Evolutionary conservation across 495 filamentous ascomycete genomes (phyloP).

Genomic region (Aspergillus asperescens): DNA sequence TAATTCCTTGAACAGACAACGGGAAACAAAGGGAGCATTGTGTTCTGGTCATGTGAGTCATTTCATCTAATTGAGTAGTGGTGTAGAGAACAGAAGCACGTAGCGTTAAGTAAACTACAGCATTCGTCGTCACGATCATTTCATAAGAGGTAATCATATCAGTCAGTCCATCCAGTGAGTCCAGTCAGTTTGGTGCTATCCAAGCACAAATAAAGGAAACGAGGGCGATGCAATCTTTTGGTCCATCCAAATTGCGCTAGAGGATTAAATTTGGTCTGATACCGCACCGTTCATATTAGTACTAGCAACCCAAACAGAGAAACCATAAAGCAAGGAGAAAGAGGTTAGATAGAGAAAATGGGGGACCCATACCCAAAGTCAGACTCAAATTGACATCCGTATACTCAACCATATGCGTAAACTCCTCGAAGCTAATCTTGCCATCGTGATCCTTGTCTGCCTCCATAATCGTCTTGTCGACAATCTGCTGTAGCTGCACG

Average conservation of each 20-base stretch:
- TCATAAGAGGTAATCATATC: background rate
- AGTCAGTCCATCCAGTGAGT: background rate
- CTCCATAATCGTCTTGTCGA: slow-evolving; percentile 99
- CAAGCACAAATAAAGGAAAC: background rate
- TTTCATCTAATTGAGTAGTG: background rate
- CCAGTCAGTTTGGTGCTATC: background rate
- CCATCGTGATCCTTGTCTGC: slow-evolving; percentile 93
- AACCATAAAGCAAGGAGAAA: background rate
- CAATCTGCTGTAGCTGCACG: slow-evolving; percentile 88
- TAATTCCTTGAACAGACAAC: no score
- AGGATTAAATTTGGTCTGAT: slow-evolving; percentile 4
- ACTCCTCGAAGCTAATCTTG: slow-evolving; percentile 99
- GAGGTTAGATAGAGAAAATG: background rate
- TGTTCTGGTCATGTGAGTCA: background rate
- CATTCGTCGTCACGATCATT: background rate
- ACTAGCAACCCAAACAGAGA: background rate
- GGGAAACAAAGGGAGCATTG: background rate
- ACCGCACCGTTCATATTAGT: background rate
- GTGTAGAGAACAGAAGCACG: background rate
- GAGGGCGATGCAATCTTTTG: background rate
- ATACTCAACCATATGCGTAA: slow-evolving; percentile 96
- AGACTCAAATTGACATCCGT: slow-evolving; percentile 98
- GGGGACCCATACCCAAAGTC: slow-evolving; percentile 66
- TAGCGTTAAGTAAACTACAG: background rate
- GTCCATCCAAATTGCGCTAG: background rate